Evolutionary conservation across 495 filamentous ascomycete species (phyloP), one percentile per base, ranked within the genome.

Genomic region (Hypoxylon fuscum): DNA sequence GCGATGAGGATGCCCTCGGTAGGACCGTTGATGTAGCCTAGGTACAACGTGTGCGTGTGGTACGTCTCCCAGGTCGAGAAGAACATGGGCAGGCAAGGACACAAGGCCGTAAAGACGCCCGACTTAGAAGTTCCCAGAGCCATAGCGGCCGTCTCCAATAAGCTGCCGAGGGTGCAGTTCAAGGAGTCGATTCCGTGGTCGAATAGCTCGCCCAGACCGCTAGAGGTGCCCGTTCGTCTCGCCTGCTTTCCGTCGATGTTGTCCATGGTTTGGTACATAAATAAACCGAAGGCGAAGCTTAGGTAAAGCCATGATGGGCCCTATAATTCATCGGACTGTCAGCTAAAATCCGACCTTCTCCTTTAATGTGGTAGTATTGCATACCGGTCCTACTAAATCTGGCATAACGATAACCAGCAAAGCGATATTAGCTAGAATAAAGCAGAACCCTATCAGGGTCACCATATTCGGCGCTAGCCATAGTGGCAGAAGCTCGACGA

Each of bases 31-130:
- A 98, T 88, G 74, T 96, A 93, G 29, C 95, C 95, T 3, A 98
- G 88, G 72, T 98, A 98, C 1, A 98, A 80, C 0, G 96, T 98
- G 74, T 98, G 95, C 1, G 95, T 97, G 75, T 98, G 95, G 73
- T 96, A 98, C 2, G 95, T 98, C 74, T 98, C 95, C 95, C 95
- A 98, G 6, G 95, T 98, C 4, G 93, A 97, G 78, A 98, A 97
- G 81, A 96, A 98, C 95, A 98, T 98, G 18, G 95, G 91, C 7
- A 98, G 77, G 63, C 92, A 96, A 1, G 95, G 96, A 49, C 93
- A 85, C 32, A 98, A 76, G 10, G 93, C 93, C 1, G 95, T 98
- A 72, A 95, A 96, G 41, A 93, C 89, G 62, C 95, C 95, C 5
- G 91, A 84, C 51, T 85, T 84, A 7, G 88, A 88, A 7, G 90